These are phyloP conservation scores for Candida schatavii DNA, from an alignment of 805 yeast genomes.

Conservation along the genomic window DNA sequence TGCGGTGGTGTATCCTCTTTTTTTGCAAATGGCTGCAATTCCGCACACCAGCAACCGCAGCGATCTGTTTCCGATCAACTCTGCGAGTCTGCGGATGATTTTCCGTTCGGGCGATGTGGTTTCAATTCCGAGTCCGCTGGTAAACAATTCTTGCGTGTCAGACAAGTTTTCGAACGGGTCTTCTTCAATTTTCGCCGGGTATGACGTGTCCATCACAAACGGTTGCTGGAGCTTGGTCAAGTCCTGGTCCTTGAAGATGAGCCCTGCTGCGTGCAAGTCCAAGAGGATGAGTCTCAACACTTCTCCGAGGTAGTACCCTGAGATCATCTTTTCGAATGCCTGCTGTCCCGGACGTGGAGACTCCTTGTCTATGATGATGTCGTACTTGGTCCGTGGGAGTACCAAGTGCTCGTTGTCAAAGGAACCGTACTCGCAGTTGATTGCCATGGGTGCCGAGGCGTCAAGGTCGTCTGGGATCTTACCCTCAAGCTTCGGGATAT, in stretches of 20 bases:
- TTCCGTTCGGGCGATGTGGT: constrained; percentile 79
- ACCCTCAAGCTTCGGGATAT: constrained; percentile 81
- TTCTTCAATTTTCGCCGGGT: constrained; percentile 82
- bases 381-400: constrained; percentile 89
- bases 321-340: constrained; percentile 93
- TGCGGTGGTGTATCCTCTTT: constrained; percentile 72
- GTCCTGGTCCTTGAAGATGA: constrained; percentile 65
- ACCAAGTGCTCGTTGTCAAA: constrained; percentile 85
- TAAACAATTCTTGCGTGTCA: constrained; percentile 69
- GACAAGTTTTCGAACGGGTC: constrained; percentile 83
- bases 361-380: constrained; percentile 71
- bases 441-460: constrained; percentile 77
- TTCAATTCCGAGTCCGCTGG: constrained; percentile 52
- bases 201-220: constrained; percentile 84
- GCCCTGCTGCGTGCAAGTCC: constrained; percentile 60
- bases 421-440: constrained; percentile 98
- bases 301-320: constrained; percentile 96
- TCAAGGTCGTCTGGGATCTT: constrained; percentile 61
- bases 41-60: constrained; percentile 93
- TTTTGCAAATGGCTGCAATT: constrained; percentile 88
- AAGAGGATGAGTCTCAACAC: constrained; percentile 74
- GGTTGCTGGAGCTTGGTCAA: constrained; percentile 56
- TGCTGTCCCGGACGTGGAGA: constrained; percentile 98
- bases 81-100: constrained; percentile 78
- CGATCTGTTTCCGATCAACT: constrained; percentile 86